phyloP scores from a whole-genome alignment of 2,329 filamentous ascomycete species.

The Cytospora leucostoma region DNA sequence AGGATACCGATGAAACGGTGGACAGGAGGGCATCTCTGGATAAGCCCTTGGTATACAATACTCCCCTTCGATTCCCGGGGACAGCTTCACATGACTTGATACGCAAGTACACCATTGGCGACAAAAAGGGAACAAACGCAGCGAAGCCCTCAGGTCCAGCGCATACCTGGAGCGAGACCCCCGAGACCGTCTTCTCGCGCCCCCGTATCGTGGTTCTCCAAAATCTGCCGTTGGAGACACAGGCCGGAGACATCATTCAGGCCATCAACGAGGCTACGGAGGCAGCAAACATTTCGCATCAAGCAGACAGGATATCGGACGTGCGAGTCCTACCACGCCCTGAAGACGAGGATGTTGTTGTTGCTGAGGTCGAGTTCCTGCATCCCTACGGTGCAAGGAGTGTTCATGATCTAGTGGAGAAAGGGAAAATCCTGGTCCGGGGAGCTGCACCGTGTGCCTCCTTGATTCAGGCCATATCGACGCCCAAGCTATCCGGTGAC shows the following conservation, averaged over 20 bases:
- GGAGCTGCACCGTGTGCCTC: background rate
- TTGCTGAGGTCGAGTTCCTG: conserved; percentile 1
- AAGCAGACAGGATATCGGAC: background rate
- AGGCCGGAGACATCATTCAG: conserved; percentile 2
- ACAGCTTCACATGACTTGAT: background rate
- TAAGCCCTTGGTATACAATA: background rate
- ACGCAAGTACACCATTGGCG: background rate
- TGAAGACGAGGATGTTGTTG: background rate
- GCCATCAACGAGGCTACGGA: background rate
- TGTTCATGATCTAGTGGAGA: background rate
- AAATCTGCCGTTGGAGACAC: background rate
- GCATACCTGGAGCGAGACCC: background rate
- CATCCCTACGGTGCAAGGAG: background rate
- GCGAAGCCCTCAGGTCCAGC: background rate
- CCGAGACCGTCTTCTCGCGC: background rate
- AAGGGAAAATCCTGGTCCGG: background rate
- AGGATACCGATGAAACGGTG: background rate
- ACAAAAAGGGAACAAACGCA: background rate
- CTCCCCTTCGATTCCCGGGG: background rate
- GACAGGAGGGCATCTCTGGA: background rate
- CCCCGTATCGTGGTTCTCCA: background rate
- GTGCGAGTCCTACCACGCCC: background rate
- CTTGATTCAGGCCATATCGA: background rate
- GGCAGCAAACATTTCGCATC: background rate
- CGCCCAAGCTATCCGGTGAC: background rate